Evolutionary conservation across 768 basidiomycete species (phyloP).

Genomic region (Phaffia tasmanica): DNA sequence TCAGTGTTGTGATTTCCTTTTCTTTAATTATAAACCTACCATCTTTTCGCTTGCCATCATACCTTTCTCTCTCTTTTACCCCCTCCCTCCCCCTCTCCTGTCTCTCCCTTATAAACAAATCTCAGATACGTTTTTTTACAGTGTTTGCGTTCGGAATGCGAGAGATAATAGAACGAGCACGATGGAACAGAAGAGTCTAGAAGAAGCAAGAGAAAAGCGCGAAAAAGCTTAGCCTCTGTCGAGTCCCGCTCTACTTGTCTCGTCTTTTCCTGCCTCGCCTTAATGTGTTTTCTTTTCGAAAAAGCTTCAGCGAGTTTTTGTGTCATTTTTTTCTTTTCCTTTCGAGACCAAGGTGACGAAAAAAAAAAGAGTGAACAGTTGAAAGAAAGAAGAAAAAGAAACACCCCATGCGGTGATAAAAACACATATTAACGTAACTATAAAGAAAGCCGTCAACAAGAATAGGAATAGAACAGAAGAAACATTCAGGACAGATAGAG

Average conservation of each 20-base stretch:
- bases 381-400: too few species aligned
- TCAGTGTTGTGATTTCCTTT: neutral
- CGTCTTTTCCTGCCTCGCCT: too few species aligned
- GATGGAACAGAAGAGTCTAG: neutral
- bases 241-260: neutral
- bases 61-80: neutral
- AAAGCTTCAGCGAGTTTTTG: too few species aligned
- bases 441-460: neutral
- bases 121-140: neutral
- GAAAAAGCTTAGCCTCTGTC: constrained; percentile 4
- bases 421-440: constrained; percentile 1
- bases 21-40: neutral
- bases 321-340: too few species aligned
- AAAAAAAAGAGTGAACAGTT: too few species aligned
- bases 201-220: constrained; percentile 10
- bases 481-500: neutral
- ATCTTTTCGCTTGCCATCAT: too few species aligned
- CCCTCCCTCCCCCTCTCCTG: neutral
- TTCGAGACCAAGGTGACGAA: too few species aligned
- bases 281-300: too few species aligned
- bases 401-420: neutral
- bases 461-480: neutral
- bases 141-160: neutral
- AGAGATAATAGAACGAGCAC: neutral
- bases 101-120: neutral